Conservation (phyloP, 1,139 yeast species). For the Nakaseomyces nivariensis region DNA sequence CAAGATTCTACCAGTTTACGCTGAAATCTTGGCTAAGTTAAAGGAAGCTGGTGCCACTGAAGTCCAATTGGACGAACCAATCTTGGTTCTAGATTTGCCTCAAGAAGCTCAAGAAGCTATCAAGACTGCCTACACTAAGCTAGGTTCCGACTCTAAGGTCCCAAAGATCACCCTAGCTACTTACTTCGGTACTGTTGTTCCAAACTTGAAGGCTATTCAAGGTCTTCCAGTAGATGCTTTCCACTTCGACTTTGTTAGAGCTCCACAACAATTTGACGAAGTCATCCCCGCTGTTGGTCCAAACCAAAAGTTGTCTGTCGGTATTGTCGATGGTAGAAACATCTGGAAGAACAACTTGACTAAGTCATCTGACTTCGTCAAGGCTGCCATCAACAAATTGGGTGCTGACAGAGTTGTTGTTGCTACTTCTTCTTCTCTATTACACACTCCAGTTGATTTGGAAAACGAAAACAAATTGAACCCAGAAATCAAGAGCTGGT, state of each 20-base stretch:
- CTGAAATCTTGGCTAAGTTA: constrained; percentile 76
- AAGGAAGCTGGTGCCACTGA: constrained; percentile 90
- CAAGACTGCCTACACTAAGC: constrained; percentile 63
- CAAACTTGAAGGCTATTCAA: constrained; percentile 84
- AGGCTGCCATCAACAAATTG: constrained; percentile 71
- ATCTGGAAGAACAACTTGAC: constrained; percentile 96
- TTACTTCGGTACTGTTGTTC: constrained; percentile 97
- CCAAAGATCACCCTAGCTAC: constrained; percentile 81
- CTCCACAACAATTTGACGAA: constrained; percentile 89
- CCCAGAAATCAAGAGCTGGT: constrained; percentile 90
- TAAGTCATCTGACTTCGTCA: constrained; percentile 71
- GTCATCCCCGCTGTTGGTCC: constrained; percentile 55
- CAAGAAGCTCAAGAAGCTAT: constrained; percentile 72
- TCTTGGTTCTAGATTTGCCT: constrained; percentile 88
- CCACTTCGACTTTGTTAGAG: constrained; percentile 96
- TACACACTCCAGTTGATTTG: constrained; percentile 98
- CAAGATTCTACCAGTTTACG: constrained; percentile 86
- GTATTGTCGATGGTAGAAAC: constrained; percentile 98
- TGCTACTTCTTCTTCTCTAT: constrained; percentile 90
- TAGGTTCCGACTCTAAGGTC: constrained; percentile 42
- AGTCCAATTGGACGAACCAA: constrained; percentile 97
- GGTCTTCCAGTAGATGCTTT: constrained; percentile 87
- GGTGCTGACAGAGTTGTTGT: constrained; percentile 85
- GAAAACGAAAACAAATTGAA: constrained; percentile 83
- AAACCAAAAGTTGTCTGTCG: constrained; percentile 81